Conservation (phyloP, 495 filamentous ascomycete genomes). For the Annulohypoxylon bovei region DNA sequence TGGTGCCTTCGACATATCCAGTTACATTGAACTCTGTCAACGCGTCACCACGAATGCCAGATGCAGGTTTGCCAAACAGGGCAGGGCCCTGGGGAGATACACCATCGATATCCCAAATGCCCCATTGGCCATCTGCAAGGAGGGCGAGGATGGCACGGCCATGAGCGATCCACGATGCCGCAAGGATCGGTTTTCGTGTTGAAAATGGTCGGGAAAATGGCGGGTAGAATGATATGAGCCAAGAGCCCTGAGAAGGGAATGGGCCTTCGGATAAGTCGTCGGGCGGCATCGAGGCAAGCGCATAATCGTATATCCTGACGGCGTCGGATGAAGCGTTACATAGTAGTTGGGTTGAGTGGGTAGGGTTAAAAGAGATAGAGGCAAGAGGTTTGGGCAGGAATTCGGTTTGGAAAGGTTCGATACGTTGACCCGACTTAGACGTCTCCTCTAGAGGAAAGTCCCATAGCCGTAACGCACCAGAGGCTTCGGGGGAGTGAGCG, state of each 20-base stretch:
- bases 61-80: conserved; percentile 65
- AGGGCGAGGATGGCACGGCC: conserved; percentile 81
- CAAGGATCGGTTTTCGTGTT: conserved; percentile 78
- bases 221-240: conserved; percentile 76
- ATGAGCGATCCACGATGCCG: conserved; percentile 82
- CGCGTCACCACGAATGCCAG: conserved; percentile 70
- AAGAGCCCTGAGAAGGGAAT: conserved; percentile 64
- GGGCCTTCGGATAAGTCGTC: conserved; percentile 59
- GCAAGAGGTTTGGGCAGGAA: conserved; percentile 72
- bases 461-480: conserved; percentile 64
- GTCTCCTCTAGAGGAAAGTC: conserved; percentile 55
- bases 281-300: conserved; percentile 53
- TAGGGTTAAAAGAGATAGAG: conserved; percentile 77
- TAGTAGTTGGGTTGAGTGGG: conserved; percentile 69
- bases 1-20: conserved; percentile 69
- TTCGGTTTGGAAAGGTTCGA: conserved; percentile 69
- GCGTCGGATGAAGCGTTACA: conserved; percentile 73
- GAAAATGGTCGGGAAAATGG: conserved; percentile 66
- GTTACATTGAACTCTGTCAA: conserved; percentile 73
- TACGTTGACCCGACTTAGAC: conserved; percentile 49
- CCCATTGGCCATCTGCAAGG: conserved; percentile 89
- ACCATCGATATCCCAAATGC: conserved; percentile 87
- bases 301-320: conserved; percentile 71
- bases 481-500: conserved; percentile 70
- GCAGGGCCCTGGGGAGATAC: conserved; percentile 60